Base-by-base conservation (phyloP, 495 filamentous ascomycete genomes). In the Paragyromitra xinjiangensis region DNA sequence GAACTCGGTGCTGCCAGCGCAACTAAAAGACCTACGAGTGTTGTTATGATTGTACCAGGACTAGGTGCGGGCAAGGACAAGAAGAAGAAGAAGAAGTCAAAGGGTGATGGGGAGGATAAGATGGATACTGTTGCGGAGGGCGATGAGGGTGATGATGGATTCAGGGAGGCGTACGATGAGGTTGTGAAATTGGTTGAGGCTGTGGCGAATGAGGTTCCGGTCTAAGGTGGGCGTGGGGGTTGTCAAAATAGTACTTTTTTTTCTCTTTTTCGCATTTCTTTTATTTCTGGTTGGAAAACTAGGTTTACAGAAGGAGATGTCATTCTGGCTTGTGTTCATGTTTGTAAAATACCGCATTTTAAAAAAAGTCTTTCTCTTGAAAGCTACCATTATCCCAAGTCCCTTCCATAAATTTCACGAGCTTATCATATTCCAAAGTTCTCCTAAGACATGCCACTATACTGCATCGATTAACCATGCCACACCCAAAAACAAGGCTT, bases 21-120 rank as follows among this genome's bases (percentile, higher is more conserved):
- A 75, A 98, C 95, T 59, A 98, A 97, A 89, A 88, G 95, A 75
- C 95, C 95, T 26, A 98, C 95, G 37, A 96, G 93, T 85, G 94
- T 98, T 26, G 91, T 96, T 68, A 93, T 98, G 92, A 90, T 97
- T 29, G 82, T 85, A 78, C 88, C 84, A 84, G 78, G 50, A 11
- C 1, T 64, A n/a, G 55, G 69, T 16, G 69, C 55, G 1, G 86
- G 86, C 83, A 84, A 78, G 78, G 84, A 77, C 83, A 86, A 81
- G 71, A 84, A 81, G 72, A 91, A 90, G 86, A 90, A 90, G 87
- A 85, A 84, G 79, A 80, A 84, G 70, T 77, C 75, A 48, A 85
- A 85, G 58, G 86, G 48, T 19, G 48, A 83, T 66, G 84, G 83
- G 50, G 88, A 87, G 34, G 84, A 82, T 51, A 84, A 84, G 64